Evolutionary conservation across 441 rosid species (phyloP), one percentile per base, ranked within the genome.

Genomic region (Sinapis alba): DNA sequence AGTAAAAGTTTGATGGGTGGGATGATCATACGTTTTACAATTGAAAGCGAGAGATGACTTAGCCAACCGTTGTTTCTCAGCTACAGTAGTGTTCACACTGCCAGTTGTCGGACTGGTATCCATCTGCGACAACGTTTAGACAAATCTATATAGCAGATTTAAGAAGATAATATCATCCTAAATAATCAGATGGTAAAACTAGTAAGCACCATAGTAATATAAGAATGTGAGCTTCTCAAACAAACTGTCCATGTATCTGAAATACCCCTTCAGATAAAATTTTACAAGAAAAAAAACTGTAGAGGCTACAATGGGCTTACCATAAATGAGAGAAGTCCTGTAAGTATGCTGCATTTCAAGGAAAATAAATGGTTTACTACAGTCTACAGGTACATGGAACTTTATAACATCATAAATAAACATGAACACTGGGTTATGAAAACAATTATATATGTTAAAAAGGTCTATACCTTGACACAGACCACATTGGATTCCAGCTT

Each of bases 401-500:
- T 43, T n/a, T 13, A 43, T n/a, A n/a, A n/a, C 6, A 6, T 43
- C 50, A 41, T 13, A 13, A 13, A 41, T 13, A 41, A 13, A 38
- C 13, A 45, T 26, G 47, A 45, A 47, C 12, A 50, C 41, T 34
- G 13, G 0, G 13, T n/a, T 30, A 36, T n/a, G 36, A 27, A 59
- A 19, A 15, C 64, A 50, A 61, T 2, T 41, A 16, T 8, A 30
- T 45, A 41, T 32, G 24, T 28, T 36, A 23, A 45, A 30, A 56
- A 30, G 30, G 6, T 16, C 1, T 68, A 69, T 87, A 96, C 99
- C 99, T 96, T 68, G 98, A 91, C 34, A 89, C 97, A 69, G 99
- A 96, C 98, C 99, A 96, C 98, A 96, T 96, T 4, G 99, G 99
- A 62, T 96, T 96, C 99, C 99, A 96, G 88, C 90, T 93, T 85